Evolutionary conservation across 768 basidiomycete genomes (phyloP).

Genomic region (Clavulina sp.): DNA sequence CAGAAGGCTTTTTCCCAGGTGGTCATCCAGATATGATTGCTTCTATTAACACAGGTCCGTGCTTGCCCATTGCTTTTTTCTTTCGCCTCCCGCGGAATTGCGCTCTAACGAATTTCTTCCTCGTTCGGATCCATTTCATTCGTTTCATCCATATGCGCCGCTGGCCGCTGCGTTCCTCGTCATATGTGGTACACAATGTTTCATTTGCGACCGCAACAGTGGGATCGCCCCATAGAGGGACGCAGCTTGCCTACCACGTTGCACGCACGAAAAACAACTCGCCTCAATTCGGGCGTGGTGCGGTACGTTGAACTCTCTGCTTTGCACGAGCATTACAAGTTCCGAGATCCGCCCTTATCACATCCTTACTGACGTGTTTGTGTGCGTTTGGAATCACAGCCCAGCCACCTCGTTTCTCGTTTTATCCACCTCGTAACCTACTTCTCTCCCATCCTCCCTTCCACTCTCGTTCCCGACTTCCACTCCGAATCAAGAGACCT

Average conservation of each 20-base stretch:
- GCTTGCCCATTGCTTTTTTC: too few species aligned
- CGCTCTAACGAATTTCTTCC: too few species aligned
- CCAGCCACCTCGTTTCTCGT: constrained; percentile 15
- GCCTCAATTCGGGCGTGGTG: neutral
- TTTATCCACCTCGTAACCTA: constrained; percentile 27
- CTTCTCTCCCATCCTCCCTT: constrained; percentile 27
- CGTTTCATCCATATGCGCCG: too few species aligned
- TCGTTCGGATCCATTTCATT: too few species aligned
- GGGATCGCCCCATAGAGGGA: constrained; percentile 32
- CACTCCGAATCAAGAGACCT: constrained; percentile 4
- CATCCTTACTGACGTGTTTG: neutral
- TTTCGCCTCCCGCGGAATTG: too few species aligned
- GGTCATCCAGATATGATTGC: constrained; percentile 30
- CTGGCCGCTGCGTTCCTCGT: too few species aligned
- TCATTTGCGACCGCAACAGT: too few species aligned
- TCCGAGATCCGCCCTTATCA: too few species aligned
- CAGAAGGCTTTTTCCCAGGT: constrained; percentile 24
- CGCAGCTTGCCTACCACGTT: constrained; percentile 25
- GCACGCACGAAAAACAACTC: too few species aligned
- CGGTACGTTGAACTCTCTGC: too few species aligned
- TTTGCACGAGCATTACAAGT: too few species aligned
- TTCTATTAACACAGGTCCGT: constrained; percentile 28
- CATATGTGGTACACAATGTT: too few species aligned
- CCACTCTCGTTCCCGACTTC: constrained; percentile 14
- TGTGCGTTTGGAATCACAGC: neutral